These are phyloP conservation scores for Jacaranda copaia DNA, from an alignment of 257 asterid genomes.

Conservation along the genomic window DNA sequence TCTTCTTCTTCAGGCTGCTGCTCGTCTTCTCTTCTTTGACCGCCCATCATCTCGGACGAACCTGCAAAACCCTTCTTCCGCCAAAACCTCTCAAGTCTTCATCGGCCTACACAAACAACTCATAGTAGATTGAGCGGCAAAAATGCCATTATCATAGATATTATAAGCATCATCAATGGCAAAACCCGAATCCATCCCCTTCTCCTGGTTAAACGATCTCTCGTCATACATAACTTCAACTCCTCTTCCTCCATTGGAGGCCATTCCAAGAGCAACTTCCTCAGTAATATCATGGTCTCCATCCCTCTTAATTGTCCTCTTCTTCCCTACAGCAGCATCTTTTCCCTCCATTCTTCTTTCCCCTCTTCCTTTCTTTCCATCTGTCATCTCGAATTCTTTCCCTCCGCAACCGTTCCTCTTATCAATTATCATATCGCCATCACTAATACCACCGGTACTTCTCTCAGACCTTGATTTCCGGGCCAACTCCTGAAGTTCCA, in stretches of 20 bases:
- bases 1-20: no score
- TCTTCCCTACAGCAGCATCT: constrained; percentile 70
- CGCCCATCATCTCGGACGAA: no score
- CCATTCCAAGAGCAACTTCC: constrained; percentile 75
- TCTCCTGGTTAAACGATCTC: constrained; percentile 72
- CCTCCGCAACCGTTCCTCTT: constrained; percentile 51
- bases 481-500: constrained; percentile 69
- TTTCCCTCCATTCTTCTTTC: constrained; percentile 70
- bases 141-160: constrained; percentile 61
- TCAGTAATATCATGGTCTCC: constrained; percentile 68
- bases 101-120: constrained; percentile 60
- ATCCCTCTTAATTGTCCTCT: constrained; percentile 64
- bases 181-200: constrained; percentile 74
- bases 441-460: constrained; percentile 47
- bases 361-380: constrained; percentile 70
- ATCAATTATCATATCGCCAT: constrained; percentile 39
- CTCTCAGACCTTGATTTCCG: constrained; percentile 67
- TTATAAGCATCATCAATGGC: constrained; percentile 60
- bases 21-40: no score
- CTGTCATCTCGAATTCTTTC: constrained; percentile 70
- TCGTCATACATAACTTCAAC: constrained; percentile 74
- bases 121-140: constrained; percentile 59
- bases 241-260: constrained; percentile 53
- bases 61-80: no score
- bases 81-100: constrained; percentile 29